A percentile compares a stretch with the other conserved stretches of the same genome.
Conservation (phyloP, 2,329 filamentous ascomycete species). For the Chalaropsis thielavioides region DNA sequence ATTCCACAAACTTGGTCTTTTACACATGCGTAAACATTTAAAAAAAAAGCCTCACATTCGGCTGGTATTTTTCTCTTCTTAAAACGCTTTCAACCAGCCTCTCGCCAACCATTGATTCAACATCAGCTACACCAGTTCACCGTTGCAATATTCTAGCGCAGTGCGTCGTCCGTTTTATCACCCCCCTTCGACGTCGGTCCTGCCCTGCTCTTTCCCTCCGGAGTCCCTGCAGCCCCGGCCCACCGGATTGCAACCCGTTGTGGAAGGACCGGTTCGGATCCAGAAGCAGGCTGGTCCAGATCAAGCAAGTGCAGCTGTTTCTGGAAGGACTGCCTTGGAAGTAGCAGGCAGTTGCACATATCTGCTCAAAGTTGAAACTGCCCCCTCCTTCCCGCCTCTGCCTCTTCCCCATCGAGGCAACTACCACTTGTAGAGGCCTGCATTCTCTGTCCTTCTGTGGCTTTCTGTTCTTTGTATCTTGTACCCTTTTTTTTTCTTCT, state of each 20-base stretch:
- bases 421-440: background rate
- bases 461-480: background rate
- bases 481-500: background rate
- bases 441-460: background rate
- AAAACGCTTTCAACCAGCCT: background rate
- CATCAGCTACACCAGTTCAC: background rate
- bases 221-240: background rate
- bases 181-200: background rate
- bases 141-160: background rate
- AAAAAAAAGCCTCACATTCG: background rate
- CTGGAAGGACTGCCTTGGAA: background rate
- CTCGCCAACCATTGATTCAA: background rate
- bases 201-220: background rate
- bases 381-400: background rate
- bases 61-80: background rate
- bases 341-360: background rate
- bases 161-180: background rate
- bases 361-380: background rate
- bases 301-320: background rate
- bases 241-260: background rate
- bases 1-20: background rate
- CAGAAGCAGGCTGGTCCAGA: background rate
- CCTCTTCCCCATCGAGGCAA: background rate
- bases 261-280: background rate
- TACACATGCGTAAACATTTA: background rate